Conservation (phyloP, 495 filamentous ascomycete species). For the Penicillium atrosanguineum region DNA sequence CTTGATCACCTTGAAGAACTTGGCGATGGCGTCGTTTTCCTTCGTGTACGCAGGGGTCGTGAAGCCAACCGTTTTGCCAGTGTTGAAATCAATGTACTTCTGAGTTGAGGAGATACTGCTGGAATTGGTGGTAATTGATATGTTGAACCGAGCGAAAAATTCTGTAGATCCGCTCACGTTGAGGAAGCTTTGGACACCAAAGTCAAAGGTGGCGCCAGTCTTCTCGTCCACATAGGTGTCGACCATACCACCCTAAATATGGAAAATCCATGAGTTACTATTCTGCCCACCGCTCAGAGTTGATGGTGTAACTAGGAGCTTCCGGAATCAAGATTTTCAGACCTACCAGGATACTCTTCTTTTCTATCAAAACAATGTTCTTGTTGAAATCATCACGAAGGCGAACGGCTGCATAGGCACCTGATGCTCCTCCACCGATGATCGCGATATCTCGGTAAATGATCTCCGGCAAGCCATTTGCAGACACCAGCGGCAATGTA, state of each 20-base stretch:
- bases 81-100: conserved; percentile 40
- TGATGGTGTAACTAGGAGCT: background rate
- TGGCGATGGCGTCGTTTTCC: conserved; percentile 30
- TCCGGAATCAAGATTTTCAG: conserved; percentile 1
- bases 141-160: conserved; percentile 44
- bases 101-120: conserved; percentile 15
- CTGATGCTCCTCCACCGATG: conserved; percentile 47
- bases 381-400: conserved; percentile 37
- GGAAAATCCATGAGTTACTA: conserved; percentile 8
- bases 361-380: conserved; percentile 42
- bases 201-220: conserved; percentile 33
- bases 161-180: conserved; percentile 29
- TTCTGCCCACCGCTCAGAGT: background rate
- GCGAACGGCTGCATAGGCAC: conserved; percentile 47
- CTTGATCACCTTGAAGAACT: conserved; percentile 32
- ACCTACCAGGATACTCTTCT: conserved; percentile 35
- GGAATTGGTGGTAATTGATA: conserved; percentile 21
- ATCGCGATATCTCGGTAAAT: conserved; percentile 36
- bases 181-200: conserved; percentile 41
- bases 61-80: conserved; percentile 27
- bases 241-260: conserved; percentile 40
- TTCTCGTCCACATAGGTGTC: conserved; percentile 37
- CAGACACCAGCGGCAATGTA: conserved; percentile 7
- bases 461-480: background rate
- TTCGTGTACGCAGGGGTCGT: conserved; percentile 17